Evolutionary conservation across 345 rosid species (phyloP).

Genomic region (Populus alba): DNA sequence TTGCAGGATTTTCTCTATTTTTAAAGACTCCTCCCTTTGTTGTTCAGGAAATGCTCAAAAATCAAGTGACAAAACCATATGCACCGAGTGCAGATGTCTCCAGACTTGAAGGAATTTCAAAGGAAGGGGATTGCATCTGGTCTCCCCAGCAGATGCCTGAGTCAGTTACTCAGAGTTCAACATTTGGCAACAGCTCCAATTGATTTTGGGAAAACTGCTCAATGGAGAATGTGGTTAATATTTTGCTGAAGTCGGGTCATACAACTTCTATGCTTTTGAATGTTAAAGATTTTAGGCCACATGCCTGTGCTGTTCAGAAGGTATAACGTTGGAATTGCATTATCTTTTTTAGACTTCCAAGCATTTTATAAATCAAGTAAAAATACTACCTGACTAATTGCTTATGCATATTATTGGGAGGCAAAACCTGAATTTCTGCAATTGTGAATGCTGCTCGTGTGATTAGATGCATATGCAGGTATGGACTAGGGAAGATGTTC

Average conservation of each 20-base stretch:
- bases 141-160: slow-evolving; percentile 56
- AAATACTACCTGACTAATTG: not conserved
- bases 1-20: not conserved
- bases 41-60: slow-evolving; percentile 65
- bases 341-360: not conserved
- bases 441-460: not conserved
- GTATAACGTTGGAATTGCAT: not conserved
- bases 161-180: slow-evolving; percentile 45
- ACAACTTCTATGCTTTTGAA: not conserved
- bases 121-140: slow-evolving; percentile 45
- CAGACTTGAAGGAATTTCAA: slow-evolving; percentile 42
- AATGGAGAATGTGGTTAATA: not conserved
- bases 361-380: not conserved
- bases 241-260: not conserved
- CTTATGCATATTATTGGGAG: not conserved
- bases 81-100: slow-evolving; percentile 44
- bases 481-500: not conserved
- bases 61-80: slow-evolving; percentile 81
- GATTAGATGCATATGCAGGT: not conserved
- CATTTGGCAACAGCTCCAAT: slow-evolving; percentile 54
- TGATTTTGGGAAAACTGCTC: slow-evolving; percentile 3
- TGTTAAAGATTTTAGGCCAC: not conserved
- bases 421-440: not conserved
- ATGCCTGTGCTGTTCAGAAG: not conserved
- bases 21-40: not conserved